Percentiles rank a stretch among this genome's conserved stretches.
Evolutionary conservation across 768 basidiomycete species (phyloP).

Genomic region (Lactarius deliciosus): DNA sequence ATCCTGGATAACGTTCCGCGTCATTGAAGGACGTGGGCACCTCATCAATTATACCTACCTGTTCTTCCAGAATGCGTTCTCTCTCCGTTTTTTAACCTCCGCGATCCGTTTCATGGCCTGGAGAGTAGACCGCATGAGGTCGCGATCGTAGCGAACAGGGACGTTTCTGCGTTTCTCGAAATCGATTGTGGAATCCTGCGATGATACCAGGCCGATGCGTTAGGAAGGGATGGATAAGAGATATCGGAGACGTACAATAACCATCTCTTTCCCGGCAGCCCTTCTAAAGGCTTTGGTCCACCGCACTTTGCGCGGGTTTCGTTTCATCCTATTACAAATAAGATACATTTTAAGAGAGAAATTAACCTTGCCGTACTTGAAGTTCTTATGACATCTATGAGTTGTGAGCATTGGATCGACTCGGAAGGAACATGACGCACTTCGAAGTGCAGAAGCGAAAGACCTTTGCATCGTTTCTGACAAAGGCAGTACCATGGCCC

Average conservation of each 20-base stretch:
- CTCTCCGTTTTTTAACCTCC: slow-evolving; percentile 88
- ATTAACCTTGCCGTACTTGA: slow-evolving; percentile 67
- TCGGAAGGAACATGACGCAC: slow-evolving; percentile 45
- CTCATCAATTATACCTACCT: slow-evolving; percentile 43
- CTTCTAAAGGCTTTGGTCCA: slow-evolving; percentile 99
- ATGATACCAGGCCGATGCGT: not conserved
- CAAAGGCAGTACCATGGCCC: slow-evolving; percentile 95
- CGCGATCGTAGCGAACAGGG: slow-evolving; percentile 95
- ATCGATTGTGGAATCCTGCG: slow-evolving; percentile 94
- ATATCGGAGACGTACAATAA: slow-evolving; percentile 62
- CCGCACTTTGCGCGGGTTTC: slow-evolving; percentile 96
- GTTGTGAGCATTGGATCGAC: slow-evolving; percentile 24
- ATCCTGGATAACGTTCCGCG: slow-evolving; percentile 52
- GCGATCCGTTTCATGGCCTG: slow-evolving; percentile 94
- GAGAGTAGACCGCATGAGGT: slow-evolving; percentile 87
- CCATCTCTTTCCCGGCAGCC: slow-evolving; percentile 99
- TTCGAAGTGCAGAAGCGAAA: slow-evolving; percentile 98
- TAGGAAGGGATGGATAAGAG: slow-evolving; percentile 10
- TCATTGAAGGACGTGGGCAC: not conserved
- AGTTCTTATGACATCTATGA: slow-evolving; percentile 94
- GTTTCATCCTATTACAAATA: slow-evolving; percentile 77
- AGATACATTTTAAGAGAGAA: not conserved
- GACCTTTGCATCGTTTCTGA: slow-evolving; percentile 96
- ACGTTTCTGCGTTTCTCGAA: slow-evolving; percentile 99
- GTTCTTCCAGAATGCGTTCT: slow-evolving; percentile 95